phyloP scores from a whole-genome alignment of 192 early-diverging fungal genomes.

The Backusella morwellensis region DNA sequence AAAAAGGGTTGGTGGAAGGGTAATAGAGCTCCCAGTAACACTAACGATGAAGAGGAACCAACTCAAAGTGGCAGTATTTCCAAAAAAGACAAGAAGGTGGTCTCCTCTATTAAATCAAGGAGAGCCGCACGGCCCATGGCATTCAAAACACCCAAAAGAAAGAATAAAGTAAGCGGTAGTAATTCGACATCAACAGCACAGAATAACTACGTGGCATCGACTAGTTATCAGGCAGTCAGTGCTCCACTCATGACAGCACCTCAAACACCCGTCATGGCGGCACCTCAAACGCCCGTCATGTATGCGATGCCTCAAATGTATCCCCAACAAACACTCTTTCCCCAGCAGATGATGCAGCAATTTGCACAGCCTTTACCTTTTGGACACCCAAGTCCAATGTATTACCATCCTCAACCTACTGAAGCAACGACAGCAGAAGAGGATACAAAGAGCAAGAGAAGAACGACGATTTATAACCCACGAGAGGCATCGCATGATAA shows the following conservation, averaged over 20 bases:
- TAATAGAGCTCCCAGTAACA: neutral
- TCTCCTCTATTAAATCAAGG: neutral
- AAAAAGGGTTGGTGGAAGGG: neutral
- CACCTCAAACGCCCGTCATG: neutral
- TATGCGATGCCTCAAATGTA: neutral
- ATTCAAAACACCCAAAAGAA: neutral
- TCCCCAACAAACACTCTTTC: neutral
- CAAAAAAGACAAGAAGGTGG: neutral
- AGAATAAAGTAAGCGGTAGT: neutral
- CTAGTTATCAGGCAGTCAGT: neutral
- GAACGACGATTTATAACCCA: neutral
- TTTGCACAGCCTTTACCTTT: neutral
- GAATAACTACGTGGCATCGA: neutral
- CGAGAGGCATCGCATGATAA: slow-evolving; percentile 1
- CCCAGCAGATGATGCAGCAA: neutral
- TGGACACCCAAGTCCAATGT: neutral
- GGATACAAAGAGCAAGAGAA: neutral
- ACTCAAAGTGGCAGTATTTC: neutral
- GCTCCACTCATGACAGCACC: neutral
- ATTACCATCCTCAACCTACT: neutral
- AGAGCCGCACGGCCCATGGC: neutral
- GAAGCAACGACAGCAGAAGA: neutral
- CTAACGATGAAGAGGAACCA: neutral
- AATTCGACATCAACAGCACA: neutral
- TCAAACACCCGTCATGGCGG: neutral